These are phyloP conservation scores for Nicotiana sylvestris DNA, from an alignment of 257 asterid genomes.

Conservation along the genomic window DNA sequence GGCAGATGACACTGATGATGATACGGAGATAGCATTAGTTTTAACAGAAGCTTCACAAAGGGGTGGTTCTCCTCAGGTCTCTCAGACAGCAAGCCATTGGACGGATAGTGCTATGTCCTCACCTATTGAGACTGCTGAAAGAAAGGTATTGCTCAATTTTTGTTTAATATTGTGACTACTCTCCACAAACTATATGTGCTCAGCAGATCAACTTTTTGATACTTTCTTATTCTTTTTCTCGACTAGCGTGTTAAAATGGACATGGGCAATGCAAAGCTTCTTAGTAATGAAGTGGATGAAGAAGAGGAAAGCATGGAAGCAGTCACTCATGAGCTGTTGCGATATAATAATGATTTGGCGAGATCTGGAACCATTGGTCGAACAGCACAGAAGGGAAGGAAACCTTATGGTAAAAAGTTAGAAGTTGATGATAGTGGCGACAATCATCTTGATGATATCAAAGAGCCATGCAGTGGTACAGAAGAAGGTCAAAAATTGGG, in stretches of 20 bases:
- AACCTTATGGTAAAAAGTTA: slow-evolving; percentile 34
- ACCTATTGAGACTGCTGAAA: slow-evolving; percentile 58
- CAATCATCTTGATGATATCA: slow-evolving; percentile 52
- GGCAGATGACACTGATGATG: slow-evolving; percentile 62
- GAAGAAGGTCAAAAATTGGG: slow-evolving; percentile 59
- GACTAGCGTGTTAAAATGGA: slow-evolving; percentile 33
- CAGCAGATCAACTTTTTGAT: not conserved
- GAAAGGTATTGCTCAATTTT: slow-evolving; percentile 46
- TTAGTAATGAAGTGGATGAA: slow-evolving; percentile 60
- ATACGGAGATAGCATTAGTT: slow-evolving; percentile 68
- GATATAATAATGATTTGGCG: slow-evolving; percentile 35
- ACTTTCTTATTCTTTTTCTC: not conserved
- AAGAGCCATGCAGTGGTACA: slow-evolving; percentile 79
- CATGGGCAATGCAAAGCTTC: slow-evolving; percentile 33
- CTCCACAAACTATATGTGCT: not conserved
- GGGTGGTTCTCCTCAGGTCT: slow-evolving; percentile 89
- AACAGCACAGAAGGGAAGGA: slow-evolving; percentile 30
- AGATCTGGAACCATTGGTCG: slow-evolving; percentile 16
- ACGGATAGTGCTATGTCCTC: slow-evolving; percentile 68
- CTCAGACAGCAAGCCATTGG: slow-evolving; percentile 71
- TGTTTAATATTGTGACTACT: not conserved
- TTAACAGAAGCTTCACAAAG: slow-evolving; percentile 86
- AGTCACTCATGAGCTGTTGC: slow-evolving; percentile 55
- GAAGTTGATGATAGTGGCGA: slow-evolving; percentile 43
- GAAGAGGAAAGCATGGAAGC: slow-evolving; percentile 81